These are phyloP conservation scores for Pugionium cornutum DNA, from an alignment of 345 rosid genomes.

Conservation along the genomic window DNA sequence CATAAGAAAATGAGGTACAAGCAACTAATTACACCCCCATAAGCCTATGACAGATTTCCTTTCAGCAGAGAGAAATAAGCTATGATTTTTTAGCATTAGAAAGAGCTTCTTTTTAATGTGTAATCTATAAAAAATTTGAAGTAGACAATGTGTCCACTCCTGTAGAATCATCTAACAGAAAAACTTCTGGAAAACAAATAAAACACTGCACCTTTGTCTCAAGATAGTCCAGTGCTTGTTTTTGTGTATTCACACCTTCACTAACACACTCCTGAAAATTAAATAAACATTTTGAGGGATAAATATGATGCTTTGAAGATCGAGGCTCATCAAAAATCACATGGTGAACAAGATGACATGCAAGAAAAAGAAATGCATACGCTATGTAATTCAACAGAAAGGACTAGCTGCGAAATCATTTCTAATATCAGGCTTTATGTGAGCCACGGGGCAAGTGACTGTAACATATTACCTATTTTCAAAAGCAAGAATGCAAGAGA, in stretches of 20 bases:
- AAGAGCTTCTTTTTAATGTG: background rate
- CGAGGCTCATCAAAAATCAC: conserved; percentile 18
- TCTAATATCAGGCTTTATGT: conserved; percentile 1
- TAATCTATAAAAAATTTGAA: too few relatives aligned
- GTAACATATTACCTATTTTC: conserved; percentile 13
- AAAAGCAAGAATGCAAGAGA: conserved; percentile 1
- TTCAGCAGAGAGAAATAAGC: conserved; percentile 15
- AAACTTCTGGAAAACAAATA: background rate
- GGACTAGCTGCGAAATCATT: conserved; percentile 10
- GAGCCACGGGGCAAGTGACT: conserved; percentile 6
- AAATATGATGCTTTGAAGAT: conserved; percentile 16
- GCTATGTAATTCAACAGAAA: background rate
- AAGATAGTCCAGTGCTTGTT: conserved; percentile 74
- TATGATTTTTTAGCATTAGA: conserved; percentile 10
- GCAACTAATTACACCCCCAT: conserved; percentile 1
- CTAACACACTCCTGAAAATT: conserved; percentile 82
- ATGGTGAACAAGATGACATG: conserved; percentile 4
- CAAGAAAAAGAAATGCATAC: conserved; percentile 10
- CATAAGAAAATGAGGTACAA: conserved; percentile 8
- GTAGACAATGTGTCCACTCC: too few relatives aligned
- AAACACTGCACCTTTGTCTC: conserved; percentile 63
- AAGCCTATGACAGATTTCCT: conserved; percentile 12
- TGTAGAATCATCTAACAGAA: conserved; percentile 4
- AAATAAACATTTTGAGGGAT: conserved; percentile 5
- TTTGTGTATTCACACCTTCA: conserved; percentile 53